Base-by-base conservation (phyloP, 345 rosid genomes). In the Populus alba region DNA sequence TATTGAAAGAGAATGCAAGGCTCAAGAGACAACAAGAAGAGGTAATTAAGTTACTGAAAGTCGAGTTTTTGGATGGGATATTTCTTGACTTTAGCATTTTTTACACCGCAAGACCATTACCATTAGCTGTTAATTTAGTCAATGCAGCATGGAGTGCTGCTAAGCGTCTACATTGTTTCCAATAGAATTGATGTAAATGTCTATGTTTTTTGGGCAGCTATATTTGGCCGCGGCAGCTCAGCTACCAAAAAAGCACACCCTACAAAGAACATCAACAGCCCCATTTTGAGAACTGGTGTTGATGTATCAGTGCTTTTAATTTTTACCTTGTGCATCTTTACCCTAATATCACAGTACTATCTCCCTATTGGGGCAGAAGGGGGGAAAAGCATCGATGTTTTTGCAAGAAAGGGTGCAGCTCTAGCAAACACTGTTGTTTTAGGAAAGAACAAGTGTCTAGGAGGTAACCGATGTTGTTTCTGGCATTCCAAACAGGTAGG, bases 211-310 rank as follows among this genome's bases (percentile, higher is more conserved):
- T 68, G 31, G 59, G 75, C 90, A 94, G 97, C 70, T 86, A 79
- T 62, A 72, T 67, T 6, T 78, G 72, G 92, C 81, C 9, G 91
- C 86, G 68, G 88, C 90, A 10, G 80, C 79, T 78, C 90, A 86
- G 61, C 81, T 80, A 61, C 85, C 84, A 69, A 83, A 79, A 80
- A 89, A 83, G 86, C 83, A 69, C 81, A 75, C 76, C 35, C 90
- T 91, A 38, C 85, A 78, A 29, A 83, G 94, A 79, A 77, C 93
- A 66, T 85, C 87, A 72, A 91, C 94, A 35, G 95, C 98, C 61
- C 95, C 94, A 87, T 91, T 94, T 83, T 94, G 87, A 94, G 87
- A 66, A 85, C 73, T 78, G 16, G 15, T 67, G n/a, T 8, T 13
- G 31, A 45, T n/a, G 33, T 22, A 12, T 49, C 37, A 3, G 29